Evolutionary conservation across 2,329 filamentous ascomycete genomes (phyloP), one percentile per base, ranked within the genome.

Genomic region (Nemania sp.): DNA sequence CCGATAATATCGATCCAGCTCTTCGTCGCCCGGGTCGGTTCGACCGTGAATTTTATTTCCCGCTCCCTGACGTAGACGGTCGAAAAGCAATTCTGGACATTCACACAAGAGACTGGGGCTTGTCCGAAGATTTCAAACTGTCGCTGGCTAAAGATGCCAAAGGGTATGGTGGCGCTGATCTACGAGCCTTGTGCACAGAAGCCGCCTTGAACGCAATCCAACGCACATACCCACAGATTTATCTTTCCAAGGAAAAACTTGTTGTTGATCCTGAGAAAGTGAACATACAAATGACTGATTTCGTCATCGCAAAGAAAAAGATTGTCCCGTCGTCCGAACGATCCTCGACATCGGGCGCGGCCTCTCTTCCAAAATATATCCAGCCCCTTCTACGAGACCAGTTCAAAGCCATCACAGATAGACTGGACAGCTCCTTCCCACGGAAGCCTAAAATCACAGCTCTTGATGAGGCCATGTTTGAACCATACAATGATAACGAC

Each of bases 21-120:
- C 80, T 99, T 54, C 88, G 94, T 56, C 86, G 93, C 45, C 93
- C 94, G 17, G 95, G 94, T 37, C 88, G 94, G 46, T 99, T 99
- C 67, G 94, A 99, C 69, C 82, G 94, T 70, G 95, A 99, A 71
- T 99, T 99, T 66, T 97, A 97, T 75, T 99, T 99, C 68, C 92
- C 94, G 1, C 78, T 99, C 26, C 94, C 94, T 0, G 90, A 93
- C 63, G 79, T 86, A 3, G 84, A 89, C 33, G 91, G 85, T 19
- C 85, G 94, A 57, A 87, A 89, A 60, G 82, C 90, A 4, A 99
- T 99, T 64, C 81, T 99, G 54, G 88, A 97, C 60, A 99, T 99
- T 54, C 91, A 99, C 70, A 99, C 94, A 6, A 88, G 89, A 68
- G 91, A 91, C 59, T 99, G 94, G 94, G 89, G 92, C 17, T 77